Percentiles rank a stretch among this genome's conserved stretches.
These are phyloP conservation scores for Malus orientalis DNA, from an alignment of 306 rosid genomes.

Conservation along the genomic window DNA sequence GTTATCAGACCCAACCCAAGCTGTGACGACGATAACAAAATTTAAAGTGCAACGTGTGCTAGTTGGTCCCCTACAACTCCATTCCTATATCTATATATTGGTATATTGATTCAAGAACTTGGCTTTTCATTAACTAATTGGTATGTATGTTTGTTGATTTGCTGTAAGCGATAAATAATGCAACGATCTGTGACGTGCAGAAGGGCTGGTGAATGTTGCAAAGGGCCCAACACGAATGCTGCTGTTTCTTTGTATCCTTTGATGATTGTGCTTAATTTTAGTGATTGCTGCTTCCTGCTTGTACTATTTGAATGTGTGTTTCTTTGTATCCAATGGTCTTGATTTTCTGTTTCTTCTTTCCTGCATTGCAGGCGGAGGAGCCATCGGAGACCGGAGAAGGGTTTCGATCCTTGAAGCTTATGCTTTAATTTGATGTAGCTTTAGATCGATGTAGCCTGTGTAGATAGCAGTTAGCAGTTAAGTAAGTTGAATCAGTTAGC, in stretches of 20 bases:
- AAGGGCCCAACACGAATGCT: constrained; percentile 27
- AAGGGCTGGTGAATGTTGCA: constrained; percentile 43
- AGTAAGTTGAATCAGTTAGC: background rate
- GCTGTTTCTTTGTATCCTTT: constrained; percentile 42
- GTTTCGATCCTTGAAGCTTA: background rate
- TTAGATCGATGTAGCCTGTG: background rate
- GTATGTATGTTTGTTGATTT: background rate
- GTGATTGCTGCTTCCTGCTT: background rate
- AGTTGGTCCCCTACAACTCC: constrained; percentile 28
- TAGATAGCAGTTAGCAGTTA: background rate
- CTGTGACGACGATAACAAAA: constrained; percentile 5
- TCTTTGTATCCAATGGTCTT: background rate
- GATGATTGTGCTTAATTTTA: background rate
- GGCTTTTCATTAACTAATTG: background rate
- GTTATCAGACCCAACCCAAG: constrained; percentile 38
- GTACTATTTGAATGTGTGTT: background rate
- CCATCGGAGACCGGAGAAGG: background rate
- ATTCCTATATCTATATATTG: constrained; percentile 1
- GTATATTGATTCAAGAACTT: constrained; percentile 3
- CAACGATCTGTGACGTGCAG: constrained; percentile 33
- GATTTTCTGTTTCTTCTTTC: background rate
- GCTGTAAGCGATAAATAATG: constrained; percentile 17
- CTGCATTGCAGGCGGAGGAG: background rate
- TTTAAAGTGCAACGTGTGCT: constrained; percentile 1
- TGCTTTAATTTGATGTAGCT: background rate